These are phyloP conservation scores for Mycena kentingensis DNA, from an alignment of 768 basidiomycete genomes.

Conservation along the genomic window DNA sequence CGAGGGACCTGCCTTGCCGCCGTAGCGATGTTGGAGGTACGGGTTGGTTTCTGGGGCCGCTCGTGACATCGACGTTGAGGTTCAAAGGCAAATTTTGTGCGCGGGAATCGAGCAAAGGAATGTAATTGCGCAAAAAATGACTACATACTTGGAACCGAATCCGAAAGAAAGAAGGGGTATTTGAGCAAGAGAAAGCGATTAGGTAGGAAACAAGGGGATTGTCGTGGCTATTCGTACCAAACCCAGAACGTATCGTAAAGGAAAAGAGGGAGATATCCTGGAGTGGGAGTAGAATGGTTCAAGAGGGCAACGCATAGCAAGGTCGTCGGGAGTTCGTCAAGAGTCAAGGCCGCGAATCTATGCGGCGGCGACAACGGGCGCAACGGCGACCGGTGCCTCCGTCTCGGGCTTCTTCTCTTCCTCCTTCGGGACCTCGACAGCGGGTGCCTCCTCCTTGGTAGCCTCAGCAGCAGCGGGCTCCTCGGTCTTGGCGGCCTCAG, in stretches of 20 bases:
- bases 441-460: not conserved
- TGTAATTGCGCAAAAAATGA: conserved; percentile 31
- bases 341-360: conserved; percentile 46
- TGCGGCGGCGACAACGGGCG: conserved; percentile 71
- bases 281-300: conserved; percentile 38
- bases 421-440: conserved; percentile 28
- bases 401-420: conserved; percentile 34
- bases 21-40: conserved; percentile 50
- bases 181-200: conserved; percentile 44
- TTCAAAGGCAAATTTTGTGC: not conserved
- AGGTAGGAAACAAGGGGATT: conserved; percentile 62
- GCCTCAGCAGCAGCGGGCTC: conserved; percentile 34
- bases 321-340: conserved; percentile 47
- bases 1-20: conserved; percentile 34
- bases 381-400: conserved; percentile 43
- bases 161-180: conserved; percentile 60
- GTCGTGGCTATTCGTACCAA: conserved; percentile 67
- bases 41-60: conserved; percentile 44
- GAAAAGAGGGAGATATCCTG: conserved; percentile 37
- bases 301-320: conserved; percentile 35
- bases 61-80: conserved; percentile 4
- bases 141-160: too few species aligned
- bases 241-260: conserved; percentile 60
- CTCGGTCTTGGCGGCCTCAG: conserved; percentile 46
- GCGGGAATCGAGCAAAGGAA: conserved; percentile 20